These are phyloP conservation scores for Pythium brassicae DNA, from an alignment of 352 stramenopile genomes.

Conservation along the genomic window DNA sequence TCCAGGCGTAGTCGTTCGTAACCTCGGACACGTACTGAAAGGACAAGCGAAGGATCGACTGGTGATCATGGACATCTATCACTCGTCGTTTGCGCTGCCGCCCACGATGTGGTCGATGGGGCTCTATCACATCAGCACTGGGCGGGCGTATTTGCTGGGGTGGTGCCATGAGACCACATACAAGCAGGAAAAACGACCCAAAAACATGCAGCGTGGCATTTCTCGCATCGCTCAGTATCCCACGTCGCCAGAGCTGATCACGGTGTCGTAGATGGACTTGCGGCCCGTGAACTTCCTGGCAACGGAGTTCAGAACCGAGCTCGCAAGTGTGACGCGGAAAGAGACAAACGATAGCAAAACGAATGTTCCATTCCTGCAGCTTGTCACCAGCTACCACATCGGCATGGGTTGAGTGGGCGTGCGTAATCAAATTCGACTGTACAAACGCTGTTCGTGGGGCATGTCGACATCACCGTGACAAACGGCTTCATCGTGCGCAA, in stretches of 20 bases:
- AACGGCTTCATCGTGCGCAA: not conserved
- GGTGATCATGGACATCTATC: too few species aligned
- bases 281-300: not conserved
- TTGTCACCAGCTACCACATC: not conserved
- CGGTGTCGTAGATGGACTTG: not conserved
- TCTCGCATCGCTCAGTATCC: not conserved
- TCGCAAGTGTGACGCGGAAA: too few species aligned
- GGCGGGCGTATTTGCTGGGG: not conserved
- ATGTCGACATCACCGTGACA: not conserved
- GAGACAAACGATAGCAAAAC: too few species aligned
- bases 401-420: not conserved
- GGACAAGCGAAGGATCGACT: too few species aligned
- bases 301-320: not conserved
- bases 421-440: not conserved
- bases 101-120: too few species aligned
- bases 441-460: not conserved
- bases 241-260: not conserved
- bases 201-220: not conserved
- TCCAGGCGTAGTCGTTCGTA: too few species aligned
- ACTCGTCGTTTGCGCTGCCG: too few species aligned
- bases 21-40: too few species aligned
- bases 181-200: not conserved
- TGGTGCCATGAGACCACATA: not conserved
- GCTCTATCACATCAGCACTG: not conserved
- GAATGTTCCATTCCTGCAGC: too few species aligned